phyloP scores from a whole-genome alignment of 2,329 filamentous ascomycete genomes.

The Westerdykella sp. region DNA sequence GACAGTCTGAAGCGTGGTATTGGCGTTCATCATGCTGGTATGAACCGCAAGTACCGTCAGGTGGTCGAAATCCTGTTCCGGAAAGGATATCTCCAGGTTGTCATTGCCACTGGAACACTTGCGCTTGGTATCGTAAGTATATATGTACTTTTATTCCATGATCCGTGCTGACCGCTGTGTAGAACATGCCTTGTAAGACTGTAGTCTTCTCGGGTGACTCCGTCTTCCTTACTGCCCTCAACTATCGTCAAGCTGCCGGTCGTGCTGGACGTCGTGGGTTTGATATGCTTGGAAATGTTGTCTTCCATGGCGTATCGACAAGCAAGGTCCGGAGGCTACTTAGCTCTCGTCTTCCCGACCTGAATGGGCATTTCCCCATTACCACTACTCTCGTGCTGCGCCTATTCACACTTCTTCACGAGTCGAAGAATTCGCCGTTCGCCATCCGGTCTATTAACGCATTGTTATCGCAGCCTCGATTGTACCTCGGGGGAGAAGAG shows the following conservation, averaged over 20 bases:
- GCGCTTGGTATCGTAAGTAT: slow-evolving; percentile 61
- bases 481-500: slow-evolving; percentile 64
- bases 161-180: not conserved
- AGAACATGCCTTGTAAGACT: slow-evolving; percentile 68
- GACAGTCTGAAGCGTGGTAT: slow-evolving; percentile 60
- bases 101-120: slow-evolving; percentile 70
- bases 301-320: slow-evolving; percentile 61
- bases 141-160: slow-evolving; percentile 27
- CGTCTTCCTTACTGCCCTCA: slow-evolving; percentile 65
- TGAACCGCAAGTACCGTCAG: slow-evolving; percentile 73
- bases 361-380: slow-evolving; percentile 72
- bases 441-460: slow-evolving; percentile 58
- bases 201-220: slow-evolving; percentile 72
- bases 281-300: slow-evolving; percentile 72
- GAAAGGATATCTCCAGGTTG: slow-evolving; percentile 62
- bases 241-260: slow-evolving; percentile 70
- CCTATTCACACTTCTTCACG: slow-evolving; percentile 60
- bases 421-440: slow-evolving; percentile 58
- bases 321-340: slow-evolving; percentile 62
- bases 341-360: slow-evolving; percentile 65
- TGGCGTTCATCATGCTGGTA: slow-evolving; percentile 71
- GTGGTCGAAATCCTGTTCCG: slow-evolving; percentile 68
- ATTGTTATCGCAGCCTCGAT: slow-evolving; percentile 60
- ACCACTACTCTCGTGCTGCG: slow-evolving; percentile 67
- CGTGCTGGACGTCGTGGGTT: slow-evolving; percentile 75